phyloP scores from a whole-genome alignment of 1,284 basidiomycete species.

The Cyathus pygmaeus region DNA sequence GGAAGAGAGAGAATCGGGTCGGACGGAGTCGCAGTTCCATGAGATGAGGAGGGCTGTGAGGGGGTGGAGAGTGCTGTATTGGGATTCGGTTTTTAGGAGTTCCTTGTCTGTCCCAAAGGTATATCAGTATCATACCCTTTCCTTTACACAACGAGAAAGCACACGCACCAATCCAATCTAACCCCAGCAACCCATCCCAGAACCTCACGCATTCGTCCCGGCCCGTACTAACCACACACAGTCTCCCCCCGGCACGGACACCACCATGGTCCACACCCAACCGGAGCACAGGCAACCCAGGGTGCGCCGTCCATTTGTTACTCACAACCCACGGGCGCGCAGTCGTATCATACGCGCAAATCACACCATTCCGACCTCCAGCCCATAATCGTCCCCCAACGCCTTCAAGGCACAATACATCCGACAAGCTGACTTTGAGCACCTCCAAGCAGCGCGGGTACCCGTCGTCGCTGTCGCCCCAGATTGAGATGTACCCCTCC shows the following conservation, averaged over 20 bases:
- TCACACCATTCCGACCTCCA: constrained; percentile 83
- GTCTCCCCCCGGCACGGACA: constrained; percentile 67
- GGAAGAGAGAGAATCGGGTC: constrained; percentile 74
- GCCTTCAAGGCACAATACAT: constrained; percentile 83
- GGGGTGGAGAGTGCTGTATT: constrained; percentile 84
- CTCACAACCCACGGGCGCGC: constrained; percentile 86
- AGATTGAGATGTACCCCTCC: constrained; percentile 87
- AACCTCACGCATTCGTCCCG: constrained; percentile 80
- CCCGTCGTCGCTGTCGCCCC: constrained; percentile 67
- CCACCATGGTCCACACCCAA: constrained; percentile 80
- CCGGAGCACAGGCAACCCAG: constrained; percentile 78
- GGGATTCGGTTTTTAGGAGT: constrained; percentile 76
- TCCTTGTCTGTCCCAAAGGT: constrained; percentile 73
- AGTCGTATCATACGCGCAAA: constrained; percentile 84
- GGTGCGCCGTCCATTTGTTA: constrained; percentile 92
- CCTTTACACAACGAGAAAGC: constrained; percentile 2
- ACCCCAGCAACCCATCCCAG: constrained; percentile 91
- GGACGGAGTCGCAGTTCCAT: constrained; percentile 94
- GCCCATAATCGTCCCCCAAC: constrained; percentile 88
- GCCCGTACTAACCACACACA: constrained; percentile 83
- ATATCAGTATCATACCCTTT: constrained; percentile 4
- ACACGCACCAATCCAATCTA: constrained; percentile 86
- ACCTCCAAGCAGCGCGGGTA: constrained; percentile 71
- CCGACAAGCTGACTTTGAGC: constrained; percentile 82
- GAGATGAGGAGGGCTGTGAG: constrained; percentile 87